Conservation (phyloP, 257 asterid species). For the Hygrophila difformis region DNA sequence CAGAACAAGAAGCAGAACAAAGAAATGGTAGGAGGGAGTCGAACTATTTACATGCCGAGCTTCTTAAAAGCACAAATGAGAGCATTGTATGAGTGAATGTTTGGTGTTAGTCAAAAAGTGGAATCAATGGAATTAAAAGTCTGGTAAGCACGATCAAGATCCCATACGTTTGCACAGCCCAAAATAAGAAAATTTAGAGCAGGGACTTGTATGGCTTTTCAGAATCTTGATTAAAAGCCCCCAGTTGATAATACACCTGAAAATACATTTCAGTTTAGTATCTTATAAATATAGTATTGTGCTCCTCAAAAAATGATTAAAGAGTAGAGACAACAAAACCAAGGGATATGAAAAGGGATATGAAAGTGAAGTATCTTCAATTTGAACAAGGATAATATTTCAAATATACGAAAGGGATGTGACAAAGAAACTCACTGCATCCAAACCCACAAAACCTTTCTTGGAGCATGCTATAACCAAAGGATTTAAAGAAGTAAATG, state of each 20-base stretch:
- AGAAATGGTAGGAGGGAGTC: conserved; percentile 5
- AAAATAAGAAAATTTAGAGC: conserved; percentile 81
- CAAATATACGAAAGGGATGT: neutral
- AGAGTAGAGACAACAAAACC: conserved; percentile 4
- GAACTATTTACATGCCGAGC: conserved; percentile 45
- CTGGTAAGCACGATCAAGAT: conserved; percentile 92
- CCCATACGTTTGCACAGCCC: conserved; percentile 97
- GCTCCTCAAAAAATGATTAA: neutral
- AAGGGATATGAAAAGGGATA: neutral
- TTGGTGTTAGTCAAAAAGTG: conserved; percentile 61
- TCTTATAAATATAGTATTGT: conserved; percentile 9
- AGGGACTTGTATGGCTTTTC: conserved; percentile 75
- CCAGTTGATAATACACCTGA: conserved; percentile 96
- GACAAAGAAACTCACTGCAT: conserved; percentile 46
- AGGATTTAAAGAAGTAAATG: conserved; percentile 66
- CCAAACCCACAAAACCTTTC: conserved; percentile 67
- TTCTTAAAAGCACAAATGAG: conserved; percentile 78
- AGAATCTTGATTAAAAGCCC: conserved; percentile 66
- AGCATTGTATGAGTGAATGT: conserved; percentile 82
- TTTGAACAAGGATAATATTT: neutral
- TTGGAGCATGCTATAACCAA: conserved; percentile 61
- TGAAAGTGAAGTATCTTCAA: too few species aligned
- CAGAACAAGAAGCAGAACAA: conserved; percentile 1
- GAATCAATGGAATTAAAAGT: conserved; percentile 64
- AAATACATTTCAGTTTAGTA: conserved; percentile 19